These are phyloP conservation scores for Cryptosporidium xiaoi DNA, from an alignment of 169 alveolate genomes.

Conservation along the genomic window DNA sequence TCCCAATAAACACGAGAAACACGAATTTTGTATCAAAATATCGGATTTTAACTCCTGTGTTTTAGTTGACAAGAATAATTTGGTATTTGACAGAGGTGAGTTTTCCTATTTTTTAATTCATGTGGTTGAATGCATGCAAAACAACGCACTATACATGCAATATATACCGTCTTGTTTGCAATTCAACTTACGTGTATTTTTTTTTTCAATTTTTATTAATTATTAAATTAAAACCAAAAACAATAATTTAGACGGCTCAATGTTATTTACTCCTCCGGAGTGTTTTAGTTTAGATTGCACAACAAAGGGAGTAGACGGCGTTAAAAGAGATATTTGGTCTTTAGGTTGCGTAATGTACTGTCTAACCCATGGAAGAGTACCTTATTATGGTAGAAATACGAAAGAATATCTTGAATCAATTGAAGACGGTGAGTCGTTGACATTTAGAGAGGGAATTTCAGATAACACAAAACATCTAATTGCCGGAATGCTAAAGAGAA, in stretches of 20 bases:
- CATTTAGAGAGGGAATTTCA: conserved; percentile 10
- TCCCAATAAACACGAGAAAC: background rate
- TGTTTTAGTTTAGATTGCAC: conserved; percentile 64
- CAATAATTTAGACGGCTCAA: conserved; percentile 45
- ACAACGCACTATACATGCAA: background rate
- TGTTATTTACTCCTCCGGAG: conserved; percentile 63
- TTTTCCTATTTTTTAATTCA: background rate
- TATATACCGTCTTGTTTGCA: background rate
- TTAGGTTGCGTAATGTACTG: conserved; percentile 62
- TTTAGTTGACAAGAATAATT: conserved; percentile 11
- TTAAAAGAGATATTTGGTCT: conserved; percentile 71
- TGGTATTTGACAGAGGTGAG: conserved; percentile 63
- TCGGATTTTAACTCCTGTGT: conserved; percentile 50
- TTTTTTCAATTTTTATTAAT: background rate
- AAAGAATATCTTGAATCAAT: conserved; percentile 23
- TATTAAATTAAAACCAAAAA: background rate
- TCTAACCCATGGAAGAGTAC: conserved; percentile 35
- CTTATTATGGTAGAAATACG: conserved; percentile 39
- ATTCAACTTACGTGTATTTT: background rate
- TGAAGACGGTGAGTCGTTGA: background rate
- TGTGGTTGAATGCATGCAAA: too few relatives aligned
- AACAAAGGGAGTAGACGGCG: conserved; percentile 45
- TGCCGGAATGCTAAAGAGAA: conserved; percentile 8
- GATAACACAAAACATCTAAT: conserved; percentile 31
- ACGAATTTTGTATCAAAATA: conserved; percentile 2